phyloP scores from a whole-genome alignment of 1,284 basidiomycete species.

The Ceraceosorus guamensis region DNA sequence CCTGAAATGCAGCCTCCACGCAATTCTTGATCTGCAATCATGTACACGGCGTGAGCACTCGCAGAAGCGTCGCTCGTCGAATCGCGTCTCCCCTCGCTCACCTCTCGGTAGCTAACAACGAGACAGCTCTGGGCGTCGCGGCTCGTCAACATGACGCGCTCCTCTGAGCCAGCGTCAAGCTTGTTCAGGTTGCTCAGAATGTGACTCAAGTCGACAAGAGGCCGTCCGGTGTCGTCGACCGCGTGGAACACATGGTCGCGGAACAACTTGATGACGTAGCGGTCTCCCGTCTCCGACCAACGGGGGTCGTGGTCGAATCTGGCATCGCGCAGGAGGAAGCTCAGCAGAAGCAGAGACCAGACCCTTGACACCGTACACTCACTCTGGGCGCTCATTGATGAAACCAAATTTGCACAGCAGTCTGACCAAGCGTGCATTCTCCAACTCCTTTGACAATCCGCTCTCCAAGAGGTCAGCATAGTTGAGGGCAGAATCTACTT shows the following conservation, averaged over 20 bases:
- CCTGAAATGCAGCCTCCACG: constrained; percentile 40
- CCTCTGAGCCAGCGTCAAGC: constrained; percentile 87
- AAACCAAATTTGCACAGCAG: constrained; percentile 91
- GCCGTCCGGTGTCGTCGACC: constrained; percentile 80
- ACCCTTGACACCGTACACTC: too few relatives aligned
- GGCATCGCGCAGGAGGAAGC: constrained; percentile 2
- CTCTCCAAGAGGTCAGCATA: constrained; percentile 74
- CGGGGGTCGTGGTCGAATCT: constrained; percentile 89
- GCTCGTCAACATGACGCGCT: constrained; percentile 86
- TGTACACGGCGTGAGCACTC: too few relatives aligned
- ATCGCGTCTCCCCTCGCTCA: constrained; percentile 14
- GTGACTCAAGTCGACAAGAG: constrained; percentile 65
- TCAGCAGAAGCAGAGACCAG: too few relatives aligned
- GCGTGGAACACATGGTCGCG: constrained; percentile 98
- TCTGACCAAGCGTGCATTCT: constrained; percentile 88
- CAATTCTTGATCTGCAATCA: constrained; percentile 31
- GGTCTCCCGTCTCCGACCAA: constrained; percentile 96
- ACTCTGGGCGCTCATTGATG: constrained; percentile 98
- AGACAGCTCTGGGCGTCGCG: constrained; percentile 92
- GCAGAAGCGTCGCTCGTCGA: background rate
- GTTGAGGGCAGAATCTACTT: constrained; percentile 73
- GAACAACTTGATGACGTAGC: constrained; percentile 97
- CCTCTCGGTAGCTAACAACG: constrained; percentile 86
- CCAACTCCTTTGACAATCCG: constrained; percentile 81
- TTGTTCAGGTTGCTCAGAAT: constrained; percentile 46